Evolutionary conservation across 495 filamentous ascomycete species (phyloP), one percentile per base, ranked within the genome.

Genomic region (Tetracladium marchalianum): DNA sequence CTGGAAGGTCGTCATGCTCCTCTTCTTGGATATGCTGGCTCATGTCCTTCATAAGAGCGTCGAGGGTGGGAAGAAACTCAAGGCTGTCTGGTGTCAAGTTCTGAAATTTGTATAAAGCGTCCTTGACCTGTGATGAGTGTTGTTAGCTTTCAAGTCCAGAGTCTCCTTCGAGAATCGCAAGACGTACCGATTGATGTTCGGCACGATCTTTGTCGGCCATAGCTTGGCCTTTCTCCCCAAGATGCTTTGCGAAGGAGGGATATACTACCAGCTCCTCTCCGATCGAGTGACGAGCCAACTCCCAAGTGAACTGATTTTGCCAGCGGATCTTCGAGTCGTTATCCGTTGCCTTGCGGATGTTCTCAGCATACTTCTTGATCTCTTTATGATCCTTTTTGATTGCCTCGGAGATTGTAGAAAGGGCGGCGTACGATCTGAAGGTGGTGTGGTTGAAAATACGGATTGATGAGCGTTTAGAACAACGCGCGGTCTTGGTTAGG

Each of bases 221-320:
- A 0, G 56, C 47, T 12, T 59, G 36, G 12, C 73, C 82, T 57
- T 64, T 50, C n/a, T 66, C 50, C n/a, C 67, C 62, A 0, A 82
- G 41, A 40, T 79, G 45, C 51, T 77, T 76, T 52, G 84, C 82
- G 6, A 85, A 69, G 0, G 70, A 70, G 0, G 82, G 83, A 59
- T 85, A 86, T 12, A 87, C 68, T 32, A 84, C 73, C 1, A 87
- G 59, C 63, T 87, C 84, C 58, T 87, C 78, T 43, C 66, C 76
- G 53, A 85, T 65, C 0, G 73, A 71, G 54, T 84, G 76, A 8
- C 81, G 73, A 10, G 84, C 77, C 3, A 87, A 63, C 53, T 81
- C 78, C 84, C 82, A 87, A 27, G 77, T 76, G 46, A 86, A 81
- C 40, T 75, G 72, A 45, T 86, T 86, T 58, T 77, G 73, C 61